Conservation (phyloP, 139 green algal species). For the Nannochloris sp. region DNA sequence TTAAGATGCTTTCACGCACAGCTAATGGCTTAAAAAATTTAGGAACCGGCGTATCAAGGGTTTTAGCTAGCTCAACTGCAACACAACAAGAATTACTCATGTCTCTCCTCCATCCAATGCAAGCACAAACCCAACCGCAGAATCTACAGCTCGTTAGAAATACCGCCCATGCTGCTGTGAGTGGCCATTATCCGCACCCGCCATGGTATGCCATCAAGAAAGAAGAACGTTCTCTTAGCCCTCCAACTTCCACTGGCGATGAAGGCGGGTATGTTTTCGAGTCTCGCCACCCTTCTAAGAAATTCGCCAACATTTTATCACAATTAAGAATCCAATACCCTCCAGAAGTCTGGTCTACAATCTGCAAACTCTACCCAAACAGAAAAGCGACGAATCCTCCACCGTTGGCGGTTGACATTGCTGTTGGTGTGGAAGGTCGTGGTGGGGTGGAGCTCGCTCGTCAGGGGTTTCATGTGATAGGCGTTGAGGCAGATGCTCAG, state of each 20-base stretch:
- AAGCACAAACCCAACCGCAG: too few species aligned
- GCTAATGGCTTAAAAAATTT: too few species aligned
- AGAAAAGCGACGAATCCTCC: neutral
- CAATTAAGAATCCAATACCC: slow-evolving; percentile 5
- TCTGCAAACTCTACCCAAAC: neutral
- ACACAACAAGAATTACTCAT: too few species aligned
- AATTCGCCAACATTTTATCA: slow-evolving; percentile 1
- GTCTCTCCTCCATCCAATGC: too few species aligned
- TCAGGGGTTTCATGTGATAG: slow-evolving; percentile 18
- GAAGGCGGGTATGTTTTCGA: slow-evolving; percentile 16
- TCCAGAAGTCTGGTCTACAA: neutral
- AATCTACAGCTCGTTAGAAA: too few species aligned
- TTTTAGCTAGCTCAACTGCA: too few species aligned
- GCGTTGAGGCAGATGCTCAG: slow-evolving; percentile 14
- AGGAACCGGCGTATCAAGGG: too few species aligned
- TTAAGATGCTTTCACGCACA: too few species aligned
- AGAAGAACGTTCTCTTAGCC: slow-evolving; percentile 14
- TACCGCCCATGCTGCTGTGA: too few species aligned
- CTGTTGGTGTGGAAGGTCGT: slow-evolving; percentile 6
- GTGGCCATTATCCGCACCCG: too few species aligned
- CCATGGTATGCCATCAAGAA: neutral
- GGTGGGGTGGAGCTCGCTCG: slow-evolving; percentile 18
- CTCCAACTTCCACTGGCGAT: neutral
- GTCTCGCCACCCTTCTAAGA: slow-evolving; percentile 9
- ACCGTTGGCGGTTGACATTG: slow-evolving; percentile 13